Base-by-base conservation (phyloP, 257 asterid species). In the Solanum pennellii region DNA sequence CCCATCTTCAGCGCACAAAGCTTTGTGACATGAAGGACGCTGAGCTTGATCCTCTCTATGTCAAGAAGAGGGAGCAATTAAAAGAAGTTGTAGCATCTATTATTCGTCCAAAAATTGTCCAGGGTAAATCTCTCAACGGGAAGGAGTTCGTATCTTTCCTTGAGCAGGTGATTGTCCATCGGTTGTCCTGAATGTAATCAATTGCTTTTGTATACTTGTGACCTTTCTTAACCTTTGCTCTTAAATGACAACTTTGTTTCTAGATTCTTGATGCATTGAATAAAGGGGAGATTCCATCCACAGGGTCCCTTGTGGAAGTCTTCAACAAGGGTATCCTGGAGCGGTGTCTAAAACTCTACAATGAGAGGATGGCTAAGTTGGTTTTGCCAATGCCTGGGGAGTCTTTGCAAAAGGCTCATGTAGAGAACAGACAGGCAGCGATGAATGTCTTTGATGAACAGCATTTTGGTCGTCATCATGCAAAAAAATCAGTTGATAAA, bases 241-340 rank as follows among this genome's bases (percentile, higher is more conserved):
- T 60, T 52, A 37, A 80, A 47, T 68, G 74, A 86, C 84, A 73
- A 83, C 80, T 80, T 88, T 86, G 86, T 73, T 83, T 20, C 89
- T 93, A 97, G 99, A 96, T 97, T 88, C 98, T 97, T 11, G 99
- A 96, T 86, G 99, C 99, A 87, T 93, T 97, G 91, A 97, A 97
- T 91, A 96, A 97, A 94, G 99, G 99, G 90, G 99, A 97, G 91
- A 97, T 97, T 91, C 99, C 99, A 83, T 92, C 99, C 65, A 97
- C 99, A 35, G 99, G 99, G 76, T 97, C 99, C 60, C 98, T 97
- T 82, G 99, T 97, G 90, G 99, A 97, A 93, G 92, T 96, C 77
- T 97, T 97, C 90, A 97, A 97, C 88, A 97, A 97, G 93, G 96
- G 94, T 75, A 95, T 96, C 90, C 90, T 95, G 47, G 99, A 96